A percentile compares a stretch with the other conserved stretches of the same genome.
These are phyloP conservation scores for Angophora floribunda DNA, from an alignment of 345 rosid genomes.

Conservation along the genomic window DNA sequence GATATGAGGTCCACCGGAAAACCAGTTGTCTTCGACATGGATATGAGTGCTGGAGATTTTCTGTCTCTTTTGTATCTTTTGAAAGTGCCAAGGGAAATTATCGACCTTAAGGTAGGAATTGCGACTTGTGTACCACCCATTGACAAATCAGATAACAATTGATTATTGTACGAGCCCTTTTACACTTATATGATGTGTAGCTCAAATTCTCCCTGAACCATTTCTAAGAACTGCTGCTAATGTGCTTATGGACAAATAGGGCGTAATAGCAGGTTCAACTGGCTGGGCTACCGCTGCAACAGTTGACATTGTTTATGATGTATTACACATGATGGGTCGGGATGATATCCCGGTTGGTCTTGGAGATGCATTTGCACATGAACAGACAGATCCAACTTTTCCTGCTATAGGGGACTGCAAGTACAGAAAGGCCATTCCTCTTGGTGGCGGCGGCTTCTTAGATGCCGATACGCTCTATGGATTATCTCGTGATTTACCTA, in stretches of 20 bases:
- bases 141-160: neutral
- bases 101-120: conserved; percentile 56
- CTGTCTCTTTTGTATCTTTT: conserved; percentile 75
- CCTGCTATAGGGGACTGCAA: conserved; percentile 71
- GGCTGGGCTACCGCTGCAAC: conserved; percentile 98
- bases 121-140: neutral
- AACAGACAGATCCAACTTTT: conserved; percentile 46
- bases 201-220: neutral
- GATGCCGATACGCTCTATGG: conserved; percentile 90
- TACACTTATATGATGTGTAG: neutral
- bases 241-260: conserved; percentile 23
- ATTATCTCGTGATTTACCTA: conserved; percentile 63
- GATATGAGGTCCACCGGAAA: conserved; percentile 39
- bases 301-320: conserved; percentile 67
- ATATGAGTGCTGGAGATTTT: conserved; percentile 94
- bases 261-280: conserved; percentile 68
- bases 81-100: conserved; percentile 62
- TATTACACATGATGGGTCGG: conserved; percentile 97
- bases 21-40: conserved; percentile 84
- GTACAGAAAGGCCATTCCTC: conserved; percentile 61
- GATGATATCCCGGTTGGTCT: conserved; percentile 85
- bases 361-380: conserved; percentile 55
- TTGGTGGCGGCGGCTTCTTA: conserved; percentile 70
- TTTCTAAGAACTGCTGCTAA: neutral
- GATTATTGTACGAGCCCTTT: neutral